Base-by-base conservation (phyloP, 306 rosid genomes). In the Pterocarpus santalinus region DNA sequence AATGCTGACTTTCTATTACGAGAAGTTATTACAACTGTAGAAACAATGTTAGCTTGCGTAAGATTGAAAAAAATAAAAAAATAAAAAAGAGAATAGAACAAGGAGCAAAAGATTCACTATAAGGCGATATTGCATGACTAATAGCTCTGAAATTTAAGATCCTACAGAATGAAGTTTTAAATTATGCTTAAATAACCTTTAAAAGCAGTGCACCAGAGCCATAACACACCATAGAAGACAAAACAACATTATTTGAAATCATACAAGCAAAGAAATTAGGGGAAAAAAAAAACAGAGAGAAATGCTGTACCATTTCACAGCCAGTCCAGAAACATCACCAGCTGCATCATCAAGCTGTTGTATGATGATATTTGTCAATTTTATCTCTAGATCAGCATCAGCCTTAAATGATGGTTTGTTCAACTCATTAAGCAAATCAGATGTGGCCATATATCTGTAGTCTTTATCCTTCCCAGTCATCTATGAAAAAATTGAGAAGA, bases 401-500 rank as follows among this genome's bases (percentile, higher is more conserved):
- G 97, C 91, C 85, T 86, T 94, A 55, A 94, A 94, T 38, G 83
- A 85, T 0, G 87, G 81, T 83, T 87, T 92, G 86, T 84, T 92
- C 75, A 94, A 78, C 63, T 94, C 98, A 34, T 86, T 92, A 14
- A 94, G 80, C 83, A 94, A 89, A 90, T 94, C 98, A 72, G 97
- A 94, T 51, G 98, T 94, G 7, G 98, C 98, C 98, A 94, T 94
- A 36, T 94, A 94, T 83, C 98, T 88, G 75, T 80, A 94, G 79
- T 94, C 98, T 83, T 94, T 94, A 90, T 94, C 98, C 81, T 94
- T 94, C 58, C 97, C 98, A 0, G 97, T 92, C 94, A 94, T 94
- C 97, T 94, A 82, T 6, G 62, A 12, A 38, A 53, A 76, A 10
- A 71, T 68, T 65, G 77, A 46, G 14, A 34, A 64, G n/a, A 76